Conservation (phyloP, 2,329 filamentous ascomycete species). For the Achaetomium macrosporum region DNA sequence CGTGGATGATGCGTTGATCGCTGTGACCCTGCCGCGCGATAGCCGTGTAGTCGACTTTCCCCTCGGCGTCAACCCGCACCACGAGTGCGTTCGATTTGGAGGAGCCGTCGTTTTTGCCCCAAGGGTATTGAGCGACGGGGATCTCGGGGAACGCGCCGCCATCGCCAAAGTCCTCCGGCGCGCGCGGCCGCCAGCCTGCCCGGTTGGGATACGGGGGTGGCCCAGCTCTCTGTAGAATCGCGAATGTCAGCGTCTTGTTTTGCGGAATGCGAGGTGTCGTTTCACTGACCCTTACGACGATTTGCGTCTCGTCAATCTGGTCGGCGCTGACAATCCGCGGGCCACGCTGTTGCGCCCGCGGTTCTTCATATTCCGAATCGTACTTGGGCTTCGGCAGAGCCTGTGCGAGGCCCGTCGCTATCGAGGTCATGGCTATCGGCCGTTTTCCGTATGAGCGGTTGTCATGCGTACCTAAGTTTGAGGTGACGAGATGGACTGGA, state of each 20-base stretch:
- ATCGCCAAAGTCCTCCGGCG: conserved; percentile 88
- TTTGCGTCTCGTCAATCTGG: conserved; percentile 77
- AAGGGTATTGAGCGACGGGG: conserved; percentile 86
- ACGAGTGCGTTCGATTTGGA: conserved; percentile 78
- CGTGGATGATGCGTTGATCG: conserved; percentile 79
- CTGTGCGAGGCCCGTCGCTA: conserved; percentile 66
- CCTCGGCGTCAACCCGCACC: conserved; percentile 85
- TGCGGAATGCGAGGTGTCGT: neutral
- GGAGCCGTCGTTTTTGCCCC: conserved; percentile 78
- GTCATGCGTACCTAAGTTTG: neutral
- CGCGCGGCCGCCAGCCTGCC: conserved; percentile 82
- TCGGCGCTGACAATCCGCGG: conserved; percentile 75
- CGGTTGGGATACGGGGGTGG: conserved; percentile 86
- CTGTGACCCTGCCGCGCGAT: conserved; percentile 86
- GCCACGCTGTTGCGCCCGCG: conserved; percentile 66
- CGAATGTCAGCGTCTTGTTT: no score
- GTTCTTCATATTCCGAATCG: conserved; percentile 80
- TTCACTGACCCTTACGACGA: conserved; percentile 64
- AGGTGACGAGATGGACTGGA: conserved; percentile 13
- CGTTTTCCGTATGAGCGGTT: conserved; percentile 3
- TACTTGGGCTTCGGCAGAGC: conserved; percentile 88
- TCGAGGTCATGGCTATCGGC: conserved; percentile 52
- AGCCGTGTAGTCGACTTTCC: conserved; percentile 93
- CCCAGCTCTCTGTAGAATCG: conserved; percentile 65
- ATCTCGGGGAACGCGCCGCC: conserved; percentile 95